A percentile compares a stretch with the other conserved stretches of the same genome.
Conservation (phyloP, 345 rosid species). For the Heritiera fomes region DNA sequence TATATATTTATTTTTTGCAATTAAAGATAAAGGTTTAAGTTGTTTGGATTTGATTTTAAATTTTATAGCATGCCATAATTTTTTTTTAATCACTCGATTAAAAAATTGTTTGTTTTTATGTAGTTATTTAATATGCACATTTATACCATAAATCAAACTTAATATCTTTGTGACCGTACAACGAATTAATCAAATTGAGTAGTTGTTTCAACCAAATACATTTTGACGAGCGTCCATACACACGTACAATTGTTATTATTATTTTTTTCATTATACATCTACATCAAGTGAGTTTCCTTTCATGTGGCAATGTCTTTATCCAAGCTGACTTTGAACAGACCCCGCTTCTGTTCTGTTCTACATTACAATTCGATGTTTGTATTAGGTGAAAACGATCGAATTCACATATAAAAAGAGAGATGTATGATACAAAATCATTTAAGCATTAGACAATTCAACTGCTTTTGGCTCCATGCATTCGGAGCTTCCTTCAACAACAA, state of each 20-base stretch:
- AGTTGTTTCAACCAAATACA: neutral
- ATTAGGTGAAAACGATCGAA: neutral
- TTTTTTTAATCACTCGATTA: too few relatives aligned
- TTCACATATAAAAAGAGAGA: neutral
- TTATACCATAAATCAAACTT: neutral
- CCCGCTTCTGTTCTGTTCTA: neutral
- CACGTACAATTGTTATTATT: neutral
- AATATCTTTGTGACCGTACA: neutral
- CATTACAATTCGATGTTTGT: neutral
- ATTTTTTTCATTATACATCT: neutral
- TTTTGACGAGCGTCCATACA: neutral
- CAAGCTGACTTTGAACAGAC: constrained; percentile 7
- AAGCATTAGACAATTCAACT: constrained; percentile 40
- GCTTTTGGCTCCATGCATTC: constrained; percentile 52
- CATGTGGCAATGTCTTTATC: constrained; percentile 11
- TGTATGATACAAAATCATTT: neutral
- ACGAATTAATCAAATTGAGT: neutral
- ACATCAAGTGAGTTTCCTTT: neutral
- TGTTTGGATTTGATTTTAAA: too few relatives aligned
- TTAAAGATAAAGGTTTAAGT: too few relatives aligned
- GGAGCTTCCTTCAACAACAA: constrained; percentile 36
- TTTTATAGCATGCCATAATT: too few relatives aligned
- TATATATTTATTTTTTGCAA: too few relatives aligned
- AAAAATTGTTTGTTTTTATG: too few relatives aligned
- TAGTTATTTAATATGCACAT: neutral